These are phyloP conservation scores for Tetrapyrgos nigripes DNA, from an alignment of 1,284 basidiomycete species.

Conservation along the genomic window DNA sequence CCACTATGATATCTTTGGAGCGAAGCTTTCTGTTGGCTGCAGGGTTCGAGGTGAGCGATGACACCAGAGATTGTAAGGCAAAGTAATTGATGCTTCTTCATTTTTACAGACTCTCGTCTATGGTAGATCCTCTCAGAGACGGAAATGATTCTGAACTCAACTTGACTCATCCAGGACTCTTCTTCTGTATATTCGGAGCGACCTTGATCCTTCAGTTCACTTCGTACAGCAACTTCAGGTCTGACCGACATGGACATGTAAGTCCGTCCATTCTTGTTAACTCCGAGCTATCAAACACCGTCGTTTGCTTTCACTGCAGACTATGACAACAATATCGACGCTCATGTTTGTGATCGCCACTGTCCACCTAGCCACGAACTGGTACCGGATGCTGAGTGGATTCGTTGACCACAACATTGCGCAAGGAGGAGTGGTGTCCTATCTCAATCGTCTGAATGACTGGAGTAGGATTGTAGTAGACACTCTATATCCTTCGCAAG, in stretches of 20 bases:
- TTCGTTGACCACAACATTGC: slow-evolving; percentile 17
- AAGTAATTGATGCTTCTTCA: too few relatives aligned
- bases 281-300: background rate
- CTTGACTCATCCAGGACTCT: background rate
- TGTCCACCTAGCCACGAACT: slow-evolving; percentile 20
- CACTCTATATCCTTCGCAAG: slow-evolving; percentile 20
- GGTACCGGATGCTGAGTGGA: slow-evolving; percentile 17
- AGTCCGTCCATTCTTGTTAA: background rate
- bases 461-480: slow-evolving; percentile 24
- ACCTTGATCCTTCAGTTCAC: background rate
- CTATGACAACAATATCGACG: slow-evolving; percentile 21
- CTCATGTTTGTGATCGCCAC: slow-evolving; percentile 24
- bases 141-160: background rate
- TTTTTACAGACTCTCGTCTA: background rate
- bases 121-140: background rate
- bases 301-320: background rate
- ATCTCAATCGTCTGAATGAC: slow-evolving; percentile 14
- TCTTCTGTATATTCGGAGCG: background rate
- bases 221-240: background rate
- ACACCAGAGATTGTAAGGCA: background rate
- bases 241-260: background rate
- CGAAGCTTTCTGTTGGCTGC: background rate
- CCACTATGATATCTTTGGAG: background rate
- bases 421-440: slow-evolving; percentile 17
- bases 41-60: background rate